Base-by-base conservation (phyloP, 2,329 filamentous ascomycete genomes). In the Teratosphaeria viscida region DNA sequence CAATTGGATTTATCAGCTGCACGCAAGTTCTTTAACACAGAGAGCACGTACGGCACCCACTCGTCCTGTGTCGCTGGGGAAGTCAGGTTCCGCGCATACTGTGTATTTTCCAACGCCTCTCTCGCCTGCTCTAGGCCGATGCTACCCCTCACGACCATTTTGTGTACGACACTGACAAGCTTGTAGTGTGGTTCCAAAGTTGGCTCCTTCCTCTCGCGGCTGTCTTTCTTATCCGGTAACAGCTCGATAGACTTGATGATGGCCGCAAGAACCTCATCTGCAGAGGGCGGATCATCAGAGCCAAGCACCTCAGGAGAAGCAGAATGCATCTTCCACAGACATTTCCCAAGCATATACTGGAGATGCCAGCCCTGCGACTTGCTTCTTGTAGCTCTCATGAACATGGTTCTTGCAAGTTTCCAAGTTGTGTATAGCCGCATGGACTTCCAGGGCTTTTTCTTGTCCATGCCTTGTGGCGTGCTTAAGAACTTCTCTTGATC, bases 181-280 rank as follows among this genome's bases (percentile, higher is more conserved):
- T 95, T 96, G 78, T 95, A 96, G 71, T 96, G 91, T 3, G 92
- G 92, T 71, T 96, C 92, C 16, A 96, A 81, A 27, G 95, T 86
- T 0, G 89, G 90, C 62, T 96, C 90, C 43, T 85, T 69, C 79
- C 82, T 79, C 66, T 87, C 82, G 65, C 79, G 80, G 61, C 82
- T 82, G 62, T 82, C 79, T 57, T 68, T 71, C 59, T 65, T 68
- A 59, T 70, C 65, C 55, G 86, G 85, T 27, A 87, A 73, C 8
- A 78, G 78, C 58, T 85, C 79, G 59, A 89, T 83, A 2, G 86
- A 81, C 62, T 80, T 79, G 14, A 80, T 73, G 59, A 87, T 78
- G 10, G 81, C 77, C 57, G 82, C 77, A 2, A 88, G 70, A 8
- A 88, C 79, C 59, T 80, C 75, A 34, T 73, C 67, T 60, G 70